Conservation (phyloP, 225 moss, liverwort and hornwort species). For the Bryum argenteum region DNA sequence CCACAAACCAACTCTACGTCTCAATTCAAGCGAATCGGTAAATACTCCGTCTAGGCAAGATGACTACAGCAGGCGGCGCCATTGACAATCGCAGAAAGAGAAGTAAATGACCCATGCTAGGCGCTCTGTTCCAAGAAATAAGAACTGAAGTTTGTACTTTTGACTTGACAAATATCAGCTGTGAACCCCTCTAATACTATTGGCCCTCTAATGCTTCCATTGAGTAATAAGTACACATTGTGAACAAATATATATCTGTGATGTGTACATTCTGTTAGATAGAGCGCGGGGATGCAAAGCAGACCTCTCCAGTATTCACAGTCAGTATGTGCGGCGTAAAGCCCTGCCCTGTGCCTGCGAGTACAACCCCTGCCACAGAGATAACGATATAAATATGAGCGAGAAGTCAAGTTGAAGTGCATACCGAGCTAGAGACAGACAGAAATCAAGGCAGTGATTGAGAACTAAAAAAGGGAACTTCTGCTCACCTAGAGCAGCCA, state of each 20-base stretch:
- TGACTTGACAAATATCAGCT: too few relatives aligned
- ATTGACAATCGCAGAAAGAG: slow-evolving; percentile 1
- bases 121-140: too few relatives aligned
- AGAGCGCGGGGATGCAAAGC: slow-evolving; percentile 2
- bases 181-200: too few relatives aligned
- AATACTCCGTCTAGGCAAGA: background rate
- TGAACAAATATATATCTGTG: too few relatives aligned
- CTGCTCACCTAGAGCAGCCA: slow-evolving; percentile 52
- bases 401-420: slow-evolving; percentile 1
- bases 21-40: slow-evolving; percentile 9
- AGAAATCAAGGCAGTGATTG: background rate
- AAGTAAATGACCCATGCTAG: too few relatives aligned
- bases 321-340: slow-evolving; percentile 95
- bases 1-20: slow-evolving; percentile 22
- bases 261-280: too few relatives aligned
- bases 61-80: background rate
- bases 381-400: slow-evolving; percentile 11
- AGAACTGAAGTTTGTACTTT: too few relatives aligned
- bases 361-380: slow-evolving; percentile 51
- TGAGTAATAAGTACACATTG: too few relatives aligned
- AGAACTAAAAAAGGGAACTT: background rate
- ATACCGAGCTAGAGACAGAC: background rate
- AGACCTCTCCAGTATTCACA: slow-evolving; percentile 93
- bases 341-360: slow-evolving; percentile 88
- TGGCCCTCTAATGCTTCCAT: too few relatives aligned